Percentiles rank a stretch among this genome's conserved stretches.
These are phyloP conservation scores for Leccinum pellstonianum DNA, from an alignment of 768 basidiomycete species.

Conservation along the genomic window DNA sequence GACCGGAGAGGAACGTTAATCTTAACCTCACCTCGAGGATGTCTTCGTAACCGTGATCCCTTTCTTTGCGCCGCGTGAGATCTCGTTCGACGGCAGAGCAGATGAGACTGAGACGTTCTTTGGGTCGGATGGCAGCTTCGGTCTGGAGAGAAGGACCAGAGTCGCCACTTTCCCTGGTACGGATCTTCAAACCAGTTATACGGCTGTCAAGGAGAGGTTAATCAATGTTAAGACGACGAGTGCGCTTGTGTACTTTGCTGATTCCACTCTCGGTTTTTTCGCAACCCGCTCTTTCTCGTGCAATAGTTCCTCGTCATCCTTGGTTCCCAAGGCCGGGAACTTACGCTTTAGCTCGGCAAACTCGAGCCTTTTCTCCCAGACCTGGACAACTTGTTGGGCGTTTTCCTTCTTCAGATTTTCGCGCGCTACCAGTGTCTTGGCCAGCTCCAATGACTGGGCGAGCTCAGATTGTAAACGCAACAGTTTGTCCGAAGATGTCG, in stretches of 20 bases:
- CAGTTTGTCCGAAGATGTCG: conserved; percentile 86
- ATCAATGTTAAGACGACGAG: not conserved
- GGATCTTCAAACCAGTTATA: conserved; percentile 52
- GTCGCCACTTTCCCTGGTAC: conserved; percentile 45
- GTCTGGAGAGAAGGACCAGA: conserved; percentile 37
- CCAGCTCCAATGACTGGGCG: conserved; percentile 66
- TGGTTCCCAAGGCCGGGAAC: conserved; percentile 56
- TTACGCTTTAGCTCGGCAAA: conserved; percentile 81
- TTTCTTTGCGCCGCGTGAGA: conserved; percentile 63
- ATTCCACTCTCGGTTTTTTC: conserved; percentile 53
- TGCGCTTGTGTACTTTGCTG: conserved; percentile 10
- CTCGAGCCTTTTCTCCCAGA: conserved; percentile 79
- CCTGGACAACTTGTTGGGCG: conserved; percentile 52
- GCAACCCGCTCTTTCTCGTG: conserved; percentile 66
- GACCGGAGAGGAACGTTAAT: not conserved
- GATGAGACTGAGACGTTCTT: conserved; percentile 62
- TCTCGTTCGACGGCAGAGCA: conserved; percentile 55
- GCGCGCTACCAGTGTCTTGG: conserved; percentile 63
- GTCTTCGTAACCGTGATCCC: conserved; percentile 86
- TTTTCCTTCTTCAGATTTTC: conserved; percentile 74
- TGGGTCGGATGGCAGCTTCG: conserved; percentile 58
- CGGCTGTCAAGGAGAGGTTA: conserved; percentile 33
- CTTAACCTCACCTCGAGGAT: conserved; percentile 63
- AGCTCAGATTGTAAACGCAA: conserved; percentile 79
- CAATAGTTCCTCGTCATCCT: conserved; percentile 70